Base-by-base conservation (phyloP, 371 early-diverging fungal species). In the Rhizopus sp. region DNA sequence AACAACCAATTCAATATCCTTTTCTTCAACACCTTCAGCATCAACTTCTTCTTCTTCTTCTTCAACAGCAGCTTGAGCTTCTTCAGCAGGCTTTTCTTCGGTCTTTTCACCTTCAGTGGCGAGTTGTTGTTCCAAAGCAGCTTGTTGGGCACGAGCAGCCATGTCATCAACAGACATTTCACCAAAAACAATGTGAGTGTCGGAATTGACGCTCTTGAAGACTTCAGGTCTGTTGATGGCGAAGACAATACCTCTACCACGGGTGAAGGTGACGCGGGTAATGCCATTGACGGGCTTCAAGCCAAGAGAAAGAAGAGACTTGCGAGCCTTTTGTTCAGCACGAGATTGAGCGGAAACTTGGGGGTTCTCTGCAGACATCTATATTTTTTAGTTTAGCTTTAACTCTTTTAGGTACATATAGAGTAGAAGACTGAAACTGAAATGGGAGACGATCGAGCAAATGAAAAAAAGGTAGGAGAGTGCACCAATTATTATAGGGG, bases 101-200 rank as follows among this genome's bases (percentile, higher is more conserved):
- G 41, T n/a, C 54, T 60, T 54, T 53, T 82, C 84, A 16, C 75
- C 75, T 39, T 83, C 84, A 48, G 83, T 77, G 66, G 78, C 83
- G 46, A 84, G 73, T 58, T 63, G 59, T 63, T 81, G 81, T 51
- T 80, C 76, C 57, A 85, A 84, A 68, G 88, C 85, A 59, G 84
- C 85, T 58, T 74, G 75, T 70, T 85, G 87, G 63, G 90, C 90
- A 77, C 88, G 85, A 58, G 82, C 74, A 73, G 82, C 87, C 68
- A 91, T 55, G 77, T 97, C 94, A 75, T 97, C 97, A 53, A 87
- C 79, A 66, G 89, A 85, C 63, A 93, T 91, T 82, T 96, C 95
- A 77, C 97, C 98, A 70, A 98, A 95, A 63, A 98, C 94, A 65
- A 96, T 87, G 88, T 94, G 95, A 68, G 93, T 94, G 74, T 95